Evolutionary conservation across 2,329 filamentous ascomycete species (phyloP).

Genomic region (Botryosphaeria dothidea): DNA sequence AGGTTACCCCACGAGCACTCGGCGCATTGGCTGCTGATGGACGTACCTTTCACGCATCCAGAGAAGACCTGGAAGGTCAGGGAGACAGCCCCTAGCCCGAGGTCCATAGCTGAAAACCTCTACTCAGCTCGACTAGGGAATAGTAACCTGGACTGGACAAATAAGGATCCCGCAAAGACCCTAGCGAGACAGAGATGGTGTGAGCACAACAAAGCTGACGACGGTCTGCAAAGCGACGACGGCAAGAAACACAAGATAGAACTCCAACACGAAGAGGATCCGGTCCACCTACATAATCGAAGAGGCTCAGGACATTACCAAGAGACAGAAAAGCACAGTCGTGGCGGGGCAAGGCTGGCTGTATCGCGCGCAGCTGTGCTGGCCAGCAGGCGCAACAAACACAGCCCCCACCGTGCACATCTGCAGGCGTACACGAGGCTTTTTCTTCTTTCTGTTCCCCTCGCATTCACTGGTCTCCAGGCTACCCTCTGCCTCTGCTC

Average conservation of each 20-base stretch:
- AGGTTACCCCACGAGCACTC: background rate
- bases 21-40: background rate
- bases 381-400: no score
- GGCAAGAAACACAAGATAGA: background rate
- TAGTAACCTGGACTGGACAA: background rate
- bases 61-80: slow-evolving; percentile 39
- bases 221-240: background rate
- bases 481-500: no score
- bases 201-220: no score
- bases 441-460: background rate
- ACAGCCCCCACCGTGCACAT: background rate
- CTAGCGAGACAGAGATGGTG: background rate
- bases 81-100: slow-evolving; percentile 29
- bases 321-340: background rate
- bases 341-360: slow-evolving; percentile 4
- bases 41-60: slow-evolving; percentile 36
- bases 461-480: no score
- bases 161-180: background rate
- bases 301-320: no score
- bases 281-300: background rate
- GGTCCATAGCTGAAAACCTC: background rate
- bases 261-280: background rate
- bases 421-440: background rate
- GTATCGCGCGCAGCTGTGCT: background rate
- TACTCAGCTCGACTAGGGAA: background rate